Conservation (phyloP, 768 basidiomycete species). For the Bullera alba region DNA sequence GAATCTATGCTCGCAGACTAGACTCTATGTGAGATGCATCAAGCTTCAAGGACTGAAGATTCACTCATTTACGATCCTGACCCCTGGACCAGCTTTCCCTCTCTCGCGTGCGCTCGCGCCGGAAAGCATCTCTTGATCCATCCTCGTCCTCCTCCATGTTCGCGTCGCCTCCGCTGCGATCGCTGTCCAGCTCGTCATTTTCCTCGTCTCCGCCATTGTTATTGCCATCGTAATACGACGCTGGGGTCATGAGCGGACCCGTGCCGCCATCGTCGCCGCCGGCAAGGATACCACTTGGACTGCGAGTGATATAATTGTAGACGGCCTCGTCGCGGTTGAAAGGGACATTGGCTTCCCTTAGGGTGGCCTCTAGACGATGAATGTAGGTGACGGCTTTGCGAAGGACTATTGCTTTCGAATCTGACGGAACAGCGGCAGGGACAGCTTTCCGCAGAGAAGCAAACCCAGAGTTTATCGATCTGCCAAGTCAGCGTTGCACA, state of each 20-base stretch:
- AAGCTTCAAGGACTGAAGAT: too few species aligned
- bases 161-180: background rate
- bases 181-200: too few species aligned
- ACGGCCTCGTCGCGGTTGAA: background rate
- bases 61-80: too few species aligned
- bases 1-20: too few species aligned
- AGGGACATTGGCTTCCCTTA: background rate
- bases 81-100: too few species aligned
- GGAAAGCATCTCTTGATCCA: too few species aligned
- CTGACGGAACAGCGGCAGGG: constrained; percentile 27
- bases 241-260: background rate
- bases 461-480: constrained; percentile 40
- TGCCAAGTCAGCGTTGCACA: background rate
- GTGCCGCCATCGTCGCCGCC: background rate
- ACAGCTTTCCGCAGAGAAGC: constrained; percentile 20
- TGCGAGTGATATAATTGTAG: too few species aligned
- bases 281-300: too few species aligned
- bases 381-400: constrained; percentile 38
- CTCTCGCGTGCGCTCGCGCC: too few species aligned
- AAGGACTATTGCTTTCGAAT: constrained; percentile 38
- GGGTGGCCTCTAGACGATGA: constrained; percentile 16
- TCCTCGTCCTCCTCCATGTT: background rate
- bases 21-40: too few species aligned
- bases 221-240: background rate
- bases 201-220: background rate